Evolutionary conservation across 225 moss, liverwort and hornwort genomes (phyloP).

Genomic region (Physcomitrellopsis africana): DNA sequence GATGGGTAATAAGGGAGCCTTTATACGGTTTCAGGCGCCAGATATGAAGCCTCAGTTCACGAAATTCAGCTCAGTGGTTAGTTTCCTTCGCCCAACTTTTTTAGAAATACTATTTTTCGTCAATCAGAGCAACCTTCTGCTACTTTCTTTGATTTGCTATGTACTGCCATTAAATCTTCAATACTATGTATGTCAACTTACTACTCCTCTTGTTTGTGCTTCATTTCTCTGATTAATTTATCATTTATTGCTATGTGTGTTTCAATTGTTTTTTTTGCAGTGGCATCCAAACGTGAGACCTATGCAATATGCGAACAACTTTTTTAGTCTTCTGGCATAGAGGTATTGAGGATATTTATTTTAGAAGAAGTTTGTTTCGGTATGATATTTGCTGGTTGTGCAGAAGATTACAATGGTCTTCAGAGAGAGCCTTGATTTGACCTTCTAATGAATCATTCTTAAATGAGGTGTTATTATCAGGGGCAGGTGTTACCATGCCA

Average conservation of each 20-base stretch:
- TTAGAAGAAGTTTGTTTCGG: slow-evolving; percentile 29
- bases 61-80: slow-evolving; percentile 87
- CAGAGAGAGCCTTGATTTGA: slow-evolving; percentile 26
- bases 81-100: slow-evolving; percentile 5
- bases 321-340: slow-evolving; percentile 92
- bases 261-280: slow-evolving; percentile 47
- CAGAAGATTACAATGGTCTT: slow-evolving; percentile 26
- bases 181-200: neutral
- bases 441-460: slow-evolving; percentile 34
- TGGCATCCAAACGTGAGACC: slow-evolving; percentile 93
- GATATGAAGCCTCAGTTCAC: slow-evolving; percentile 89
- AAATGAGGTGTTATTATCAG: slow-evolving; percentile 45
- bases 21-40: slow-evolving; percentile 82
- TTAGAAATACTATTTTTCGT: too few species aligned
- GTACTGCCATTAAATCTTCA: neutral
- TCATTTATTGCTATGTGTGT: neutral
- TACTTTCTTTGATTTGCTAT: neutral
- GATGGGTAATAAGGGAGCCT: slow-evolving; percentile 99
- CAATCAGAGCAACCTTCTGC: too few species aligned
- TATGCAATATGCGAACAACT: slow-evolving; percentile 96
- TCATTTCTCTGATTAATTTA: neutral
- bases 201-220: too few species aligned
- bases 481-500: slow-evolving; percentile 31
- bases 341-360: slow-evolving; percentile 21
- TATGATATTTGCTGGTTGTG: slow-evolving; percentile 32